These are phyloP conservation scores for Stephania cephalantha DNA, from an alignment of 164 flowering plant species.

Conservation along the genomic window DNA sequence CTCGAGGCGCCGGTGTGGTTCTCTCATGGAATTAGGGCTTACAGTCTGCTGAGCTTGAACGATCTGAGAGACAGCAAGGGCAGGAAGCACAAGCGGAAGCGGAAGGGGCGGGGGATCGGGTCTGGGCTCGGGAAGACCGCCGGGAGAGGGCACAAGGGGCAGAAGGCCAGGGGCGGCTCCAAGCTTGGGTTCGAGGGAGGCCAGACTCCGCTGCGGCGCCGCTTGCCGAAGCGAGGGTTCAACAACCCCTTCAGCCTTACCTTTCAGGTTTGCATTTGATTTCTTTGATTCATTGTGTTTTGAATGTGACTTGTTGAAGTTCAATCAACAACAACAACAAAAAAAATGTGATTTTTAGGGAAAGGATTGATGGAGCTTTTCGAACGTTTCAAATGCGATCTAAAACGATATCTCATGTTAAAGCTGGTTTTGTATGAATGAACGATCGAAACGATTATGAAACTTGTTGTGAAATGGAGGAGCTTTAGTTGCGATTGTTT, in stretches of 20 bases:
- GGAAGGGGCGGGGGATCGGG: constrained; percentile 96
- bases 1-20: background rate
- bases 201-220: constrained; percentile 81
- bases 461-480: no score
- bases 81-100: constrained; percentile 66
- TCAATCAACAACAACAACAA: no score
- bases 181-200: constrained; percentile 98
- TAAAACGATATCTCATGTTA: no score
- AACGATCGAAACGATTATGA: no score
- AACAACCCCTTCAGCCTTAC: constrained; percentile 80
- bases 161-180: constrained; percentile 71
- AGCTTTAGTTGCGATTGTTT: no score
- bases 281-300: background rate
- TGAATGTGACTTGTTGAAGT: background rate
- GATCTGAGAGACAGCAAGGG: constrained; percentile 70
- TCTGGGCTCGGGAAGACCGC: constrained; percentile 95
- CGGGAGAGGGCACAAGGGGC: constrained; percentile 91
- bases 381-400: no score
- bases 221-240: constrained; percentile 86
- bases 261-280: constrained; percentile 50
- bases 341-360: no score
- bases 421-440: no score
- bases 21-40: constrained; percentile 31
- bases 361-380: no score
- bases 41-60: constrained; percentile 63